Evolutionary conservation across 805 yeast species (phyloP), one percentile per base, ranked within the genome.

Genomic region (Saccharomycopsis fibuligera): DNA sequence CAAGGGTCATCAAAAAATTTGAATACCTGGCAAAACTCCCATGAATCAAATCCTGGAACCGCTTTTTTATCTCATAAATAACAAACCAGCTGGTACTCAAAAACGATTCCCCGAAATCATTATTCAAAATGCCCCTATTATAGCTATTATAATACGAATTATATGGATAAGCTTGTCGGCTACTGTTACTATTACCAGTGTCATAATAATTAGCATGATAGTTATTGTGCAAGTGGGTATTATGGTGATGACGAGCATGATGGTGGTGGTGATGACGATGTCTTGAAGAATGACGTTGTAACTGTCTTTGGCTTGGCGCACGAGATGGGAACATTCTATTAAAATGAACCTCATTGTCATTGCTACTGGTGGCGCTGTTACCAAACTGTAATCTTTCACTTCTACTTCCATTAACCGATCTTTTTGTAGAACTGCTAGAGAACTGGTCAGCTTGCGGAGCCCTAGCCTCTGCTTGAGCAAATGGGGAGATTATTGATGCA

Each of bases 11-110:
- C 21, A 51, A 29, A 14, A 45, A 51, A 14, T 50, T 35, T 6
- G 38, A 17, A 1, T 36, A 41, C 22, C 33, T 37, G 6, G 22
- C 30, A 23, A 48, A 41, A 14, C 38, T 25, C 4, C 21, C 30
- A 37, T 21, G 31, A 3, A 51, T 38, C 35, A 51, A 46, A n/a
- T 48, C 49, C n/a, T 42, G 23, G 17, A 48, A 49, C 24, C 40
- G 36, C 31, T 21, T 29, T 27, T 48, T 48, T 5, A 45, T 14
- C 8, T 51, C 50, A n/a, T 31, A 27, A 16, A 23, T 37, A 14
- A 51, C 41, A 31, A 51, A 51, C 55, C 55, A 51, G 16, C 45
- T 41, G 12, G 46, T 48, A 25, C 50, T 45, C 41, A 51, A 39
- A 33, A 45, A 48, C 14, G 49, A 44, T 6, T 44, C 52, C 5